phyloP scores from a whole-genome alignment of 1,284 basidiomycete genomes.

The Phellinidium pouzarii region DNA sequence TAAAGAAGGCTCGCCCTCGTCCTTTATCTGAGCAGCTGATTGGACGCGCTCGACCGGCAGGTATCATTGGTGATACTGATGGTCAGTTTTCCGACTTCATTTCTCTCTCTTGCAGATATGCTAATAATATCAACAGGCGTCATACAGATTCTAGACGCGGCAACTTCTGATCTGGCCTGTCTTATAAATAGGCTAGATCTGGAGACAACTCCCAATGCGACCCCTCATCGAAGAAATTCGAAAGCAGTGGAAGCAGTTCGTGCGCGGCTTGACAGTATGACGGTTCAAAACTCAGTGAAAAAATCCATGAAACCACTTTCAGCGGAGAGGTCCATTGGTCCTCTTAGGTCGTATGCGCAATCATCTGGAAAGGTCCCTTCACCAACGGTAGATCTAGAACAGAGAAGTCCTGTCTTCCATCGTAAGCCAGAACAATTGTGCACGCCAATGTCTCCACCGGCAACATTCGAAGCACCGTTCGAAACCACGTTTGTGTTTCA shows the following conservation, averaged over 20 bases:
- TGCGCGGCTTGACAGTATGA: background rate
- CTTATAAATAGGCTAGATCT: slow-evolving; percentile 70
- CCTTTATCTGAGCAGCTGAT: slow-evolving; percentile 63
- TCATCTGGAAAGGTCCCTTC: slow-evolving; percentile 26
- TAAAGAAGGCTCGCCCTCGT: slow-evolving; percentile 43
- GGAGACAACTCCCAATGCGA: slow-evolving; percentile 57
- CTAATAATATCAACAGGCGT: slow-evolving; percentile 36
- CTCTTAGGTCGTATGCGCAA: slow-evolving; percentile 55
- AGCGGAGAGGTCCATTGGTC: slow-evolving; percentile 44
- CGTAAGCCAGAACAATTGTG: slow-evolving; percentile 45
- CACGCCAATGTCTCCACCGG: slow-evolving; percentile 45
- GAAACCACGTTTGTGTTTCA: slow-evolving; percentile 42
- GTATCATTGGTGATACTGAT: slow-evolving; percentile 47
- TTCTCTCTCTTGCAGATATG: background rate
- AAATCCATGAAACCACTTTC: slow-evolving; percentile 27
- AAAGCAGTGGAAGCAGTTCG: background rate
- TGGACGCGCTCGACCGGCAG: slow-evolving; percentile 39
- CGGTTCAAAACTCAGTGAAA: slow-evolving; percentile 26
- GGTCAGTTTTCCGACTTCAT: slow-evolving; percentile 29
- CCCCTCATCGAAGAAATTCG: slow-evolving; percentile 3
- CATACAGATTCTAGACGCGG: slow-evolving; percentile 65
- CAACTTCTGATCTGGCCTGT: slow-evolving; percentile 68
- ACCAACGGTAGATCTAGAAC: slow-evolving; percentile 32
- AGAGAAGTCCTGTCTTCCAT: slow-evolving; percentile 29
- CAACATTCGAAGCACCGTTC: slow-evolving; percentile 38